These are phyloP conservation scores for Calophaca sinica DNA, from an alignment of 306 rosid species.

Conservation along the genomic window DNA sequence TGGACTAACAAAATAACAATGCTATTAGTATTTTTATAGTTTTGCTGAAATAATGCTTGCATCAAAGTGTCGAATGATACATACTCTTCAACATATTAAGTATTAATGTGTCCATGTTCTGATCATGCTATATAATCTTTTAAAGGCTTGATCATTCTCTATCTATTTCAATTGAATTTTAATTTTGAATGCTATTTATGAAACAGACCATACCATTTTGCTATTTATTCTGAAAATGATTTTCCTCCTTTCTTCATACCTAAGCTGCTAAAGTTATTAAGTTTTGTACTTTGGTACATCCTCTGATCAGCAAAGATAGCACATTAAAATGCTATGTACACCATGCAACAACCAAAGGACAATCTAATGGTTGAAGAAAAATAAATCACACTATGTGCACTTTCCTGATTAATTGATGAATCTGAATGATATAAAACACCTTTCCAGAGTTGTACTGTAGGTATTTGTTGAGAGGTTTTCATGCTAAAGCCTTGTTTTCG, in stretches of 20 bases:
- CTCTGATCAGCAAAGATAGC: neutral
- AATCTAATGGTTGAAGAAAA: neutral
- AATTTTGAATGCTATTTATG: neutral
- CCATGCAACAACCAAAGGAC: neutral
- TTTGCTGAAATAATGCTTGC: conserved; percentile 2
- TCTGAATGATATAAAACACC: neutral
- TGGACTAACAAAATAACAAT: neutral
- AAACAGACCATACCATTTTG: conserved; percentile 6
- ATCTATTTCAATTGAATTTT: neutral
- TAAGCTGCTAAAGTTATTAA: conserved; percentile 14
- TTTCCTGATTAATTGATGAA: conserved; percentile 6
- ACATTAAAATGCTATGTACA: neutral
- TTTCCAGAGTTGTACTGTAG: neutral
- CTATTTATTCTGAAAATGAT: conserved; percentile 5
- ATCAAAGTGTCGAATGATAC: conserved; percentile 19
- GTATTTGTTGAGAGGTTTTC: neutral
- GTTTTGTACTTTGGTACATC: neutral
- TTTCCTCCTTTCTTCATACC: neutral
- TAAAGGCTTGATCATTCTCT: neutral
- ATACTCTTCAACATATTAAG: neutral
- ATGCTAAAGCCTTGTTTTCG: neutral
- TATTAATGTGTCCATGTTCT: neutral
- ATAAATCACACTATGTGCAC: neutral
- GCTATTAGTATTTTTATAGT: neutral
- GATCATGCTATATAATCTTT: neutral